phyloP scores from a whole-genome alignment of 805 yeast species.

The Lipomyces spencermartinsiae region DNA sequence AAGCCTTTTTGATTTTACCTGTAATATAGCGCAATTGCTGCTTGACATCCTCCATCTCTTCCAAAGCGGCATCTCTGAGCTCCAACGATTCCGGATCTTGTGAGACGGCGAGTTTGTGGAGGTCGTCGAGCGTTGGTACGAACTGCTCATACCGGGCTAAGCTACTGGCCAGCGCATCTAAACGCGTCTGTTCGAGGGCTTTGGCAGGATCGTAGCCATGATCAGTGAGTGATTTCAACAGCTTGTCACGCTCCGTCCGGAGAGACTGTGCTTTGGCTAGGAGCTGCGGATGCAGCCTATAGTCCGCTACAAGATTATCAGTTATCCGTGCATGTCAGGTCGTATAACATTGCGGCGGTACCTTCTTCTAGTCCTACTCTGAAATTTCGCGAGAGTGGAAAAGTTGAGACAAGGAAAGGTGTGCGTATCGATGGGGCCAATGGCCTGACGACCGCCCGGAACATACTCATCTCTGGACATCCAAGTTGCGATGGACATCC shows the following conservation, averaged over 20 bases:
- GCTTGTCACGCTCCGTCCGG: conserved; percentile 19
- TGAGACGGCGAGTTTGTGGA: conserved; percentile 9
- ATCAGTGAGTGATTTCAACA: conserved; percentile 27
- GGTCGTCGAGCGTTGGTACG: conserved; percentile 15
- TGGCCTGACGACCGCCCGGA: conserved; percentile 4
- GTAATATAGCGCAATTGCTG: neutral
- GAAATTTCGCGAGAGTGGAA: neutral
- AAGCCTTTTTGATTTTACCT: conserved; percentile 48
- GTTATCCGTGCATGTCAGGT: neutral
- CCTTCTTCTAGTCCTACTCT: neutral
- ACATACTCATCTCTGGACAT: neutral
- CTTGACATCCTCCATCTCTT: conserved; percentile 18
- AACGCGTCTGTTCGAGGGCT: conserved; percentile 21
- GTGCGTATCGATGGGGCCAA: neutral
- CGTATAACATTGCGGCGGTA: neutral
- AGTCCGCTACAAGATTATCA: conserved; percentile 4
- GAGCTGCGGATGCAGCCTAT: conserved; percentile 13
- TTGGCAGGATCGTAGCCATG: conserved; percentile 31
- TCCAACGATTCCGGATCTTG: conserved; percentile 20
- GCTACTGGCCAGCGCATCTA: conserved; percentile 19
- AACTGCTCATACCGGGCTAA: conserved; percentile 28
- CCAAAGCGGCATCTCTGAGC: conserved; percentile 29
- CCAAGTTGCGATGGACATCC: neutral
- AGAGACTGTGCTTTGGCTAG: conserved; percentile 20
- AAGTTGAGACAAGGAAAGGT: neutral